Percentiles rank a stretch among this genome's conserved stretches.
Conservation (phyloP, 129 eudicot species). For the sunflower (Helianthus annuus) region HanXRQr2.0-SUNRISE NC_035433.2:147613085-147613584, state of each 20-base stretch:
- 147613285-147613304: neutral
- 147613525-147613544: too few relatives aligned
- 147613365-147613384: neutral
- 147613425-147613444: too few relatives aligned
- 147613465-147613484: neutral
- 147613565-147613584: too few relatives aligned
- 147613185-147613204: too few relatives aligned
- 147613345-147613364: constrained; percentile 5
- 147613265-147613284: neutral
- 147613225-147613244: too few relatives aligned
- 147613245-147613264: too few relatives aligned
- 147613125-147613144: too few relatives aligned
- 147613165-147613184: too few relatives aligned
- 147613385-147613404: neutral
- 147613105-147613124: too few relatives aligned
- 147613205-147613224: too few relatives aligned
- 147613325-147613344: constrained; percentile 7
- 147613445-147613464: neutral
- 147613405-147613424: neutral
- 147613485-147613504: neutral
- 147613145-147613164: too few relatives aligned
- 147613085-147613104: neutral
- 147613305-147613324: neutral
- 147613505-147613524: neutral
- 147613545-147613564: too few relatives aligned